Conservation (phyloP, 2,329 filamentous ascomycete genomes). For the Diplodia sapinea region DNA sequence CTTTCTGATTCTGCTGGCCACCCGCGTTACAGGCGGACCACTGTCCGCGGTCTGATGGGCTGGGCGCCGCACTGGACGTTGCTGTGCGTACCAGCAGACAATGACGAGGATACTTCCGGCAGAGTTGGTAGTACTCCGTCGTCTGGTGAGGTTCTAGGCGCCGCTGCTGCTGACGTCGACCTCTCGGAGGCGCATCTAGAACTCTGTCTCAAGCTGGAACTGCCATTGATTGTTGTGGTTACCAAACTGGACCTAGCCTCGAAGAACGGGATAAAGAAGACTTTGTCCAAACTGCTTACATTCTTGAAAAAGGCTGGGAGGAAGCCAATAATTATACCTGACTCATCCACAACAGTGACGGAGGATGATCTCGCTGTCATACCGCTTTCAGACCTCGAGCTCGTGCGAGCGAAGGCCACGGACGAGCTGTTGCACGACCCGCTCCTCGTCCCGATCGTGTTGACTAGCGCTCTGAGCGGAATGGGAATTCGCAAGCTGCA, state of each 20-base stretch:
- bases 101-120: constrained; percentile 59
- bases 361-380: constrained; percentile 63
- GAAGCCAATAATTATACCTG: constrained; percentile 70
- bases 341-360: constrained; percentile 37
- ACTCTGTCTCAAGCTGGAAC: constrained; percentile 78
- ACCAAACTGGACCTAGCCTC: constrained; percentile 91
- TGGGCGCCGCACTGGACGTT: constrained; percentile 96
- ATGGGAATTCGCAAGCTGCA: constrained; percentile 82
- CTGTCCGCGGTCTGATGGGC: constrained; percentile 85
- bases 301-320: constrained; percentile 77
- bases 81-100: constrained; percentile 84
- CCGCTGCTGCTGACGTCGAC: constrained; percentile 66
- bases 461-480: constrained; percentile 87
- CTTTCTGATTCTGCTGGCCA: constrained; percentile 92
- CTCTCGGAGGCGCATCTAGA: constrained; percentile 81
- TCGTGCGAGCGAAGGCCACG: constrained; percentile 53
- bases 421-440: constrained; percentile 51
- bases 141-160: constrained; percentile 59
- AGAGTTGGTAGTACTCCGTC: constrained; percentile 55
- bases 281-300: constrained; percentile 74
- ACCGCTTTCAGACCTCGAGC: constrained; percentile 58
- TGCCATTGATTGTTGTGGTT: constrained; percentile 80
- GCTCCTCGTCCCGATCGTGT: constrained; percentile 76
- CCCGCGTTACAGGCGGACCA: constrained; percentile 85
- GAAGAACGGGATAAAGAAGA: constrained; percentile 70